phyloP scores from a whole-genome alignment of 2,329 filamentous ascomycete species.

The Lasiodiplodia hormozganensis region DNA sequence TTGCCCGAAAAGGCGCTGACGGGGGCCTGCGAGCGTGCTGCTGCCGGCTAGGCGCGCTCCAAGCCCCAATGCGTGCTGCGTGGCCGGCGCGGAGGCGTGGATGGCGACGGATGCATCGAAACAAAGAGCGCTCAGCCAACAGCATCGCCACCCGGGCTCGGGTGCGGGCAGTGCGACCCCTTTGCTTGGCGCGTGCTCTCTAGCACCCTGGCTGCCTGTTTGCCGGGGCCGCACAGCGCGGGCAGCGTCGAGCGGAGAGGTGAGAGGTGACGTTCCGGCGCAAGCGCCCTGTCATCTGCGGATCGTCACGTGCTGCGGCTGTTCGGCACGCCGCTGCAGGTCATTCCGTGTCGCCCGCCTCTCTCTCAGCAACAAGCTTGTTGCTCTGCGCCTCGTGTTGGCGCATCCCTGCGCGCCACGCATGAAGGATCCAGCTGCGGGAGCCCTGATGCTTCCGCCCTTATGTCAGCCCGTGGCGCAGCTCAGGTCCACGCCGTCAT shows the following conservation, averaged over 20 bases:
- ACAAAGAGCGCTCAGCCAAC: slow-evolving; percentile 11
- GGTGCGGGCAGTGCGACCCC: slow-evolving; percentile 20
- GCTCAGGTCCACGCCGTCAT: slow-evolving; percentile 16
- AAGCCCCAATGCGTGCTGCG: slow-evolving; percentile 19
- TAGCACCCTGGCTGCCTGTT: background rate
- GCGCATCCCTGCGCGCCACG: slow-evolving; percentile 3
- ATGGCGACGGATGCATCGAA: slow-evolving; percentile 17
- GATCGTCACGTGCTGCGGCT: slow-evolving; percentile 26
- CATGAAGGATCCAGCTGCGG: slow-evolving; percentile 5
- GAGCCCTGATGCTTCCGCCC: slow-evolving; percentile 5
- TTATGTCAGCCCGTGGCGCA: slow-evolving; percentile 29
- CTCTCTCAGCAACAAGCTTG: background rate
- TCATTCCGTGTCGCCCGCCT: slow-evolving; percentile 17
- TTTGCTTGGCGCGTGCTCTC: slow-evolving; percentile 12
- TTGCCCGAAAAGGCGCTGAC: slow-evolving; percentile 13
- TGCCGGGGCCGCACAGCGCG: slow-evolving; percentile 4
- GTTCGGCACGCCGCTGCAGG: slow-evolving; percentile 10
- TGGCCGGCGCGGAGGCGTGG: background rate
- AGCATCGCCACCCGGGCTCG: slow-evolving; percentile 20
- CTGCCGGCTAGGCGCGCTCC: slow-evolving; percentile 5
- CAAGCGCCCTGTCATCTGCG: background rate
- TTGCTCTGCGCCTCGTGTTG: background rate
- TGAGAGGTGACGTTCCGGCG: slow-evolving; percentile 22
- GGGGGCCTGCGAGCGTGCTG: background rate
- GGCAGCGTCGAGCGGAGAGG: slow-evolving; percentile 1